Conservation (phyloP, 192 early-diverging fungal species). For the Coemansia sp. region DNA sequence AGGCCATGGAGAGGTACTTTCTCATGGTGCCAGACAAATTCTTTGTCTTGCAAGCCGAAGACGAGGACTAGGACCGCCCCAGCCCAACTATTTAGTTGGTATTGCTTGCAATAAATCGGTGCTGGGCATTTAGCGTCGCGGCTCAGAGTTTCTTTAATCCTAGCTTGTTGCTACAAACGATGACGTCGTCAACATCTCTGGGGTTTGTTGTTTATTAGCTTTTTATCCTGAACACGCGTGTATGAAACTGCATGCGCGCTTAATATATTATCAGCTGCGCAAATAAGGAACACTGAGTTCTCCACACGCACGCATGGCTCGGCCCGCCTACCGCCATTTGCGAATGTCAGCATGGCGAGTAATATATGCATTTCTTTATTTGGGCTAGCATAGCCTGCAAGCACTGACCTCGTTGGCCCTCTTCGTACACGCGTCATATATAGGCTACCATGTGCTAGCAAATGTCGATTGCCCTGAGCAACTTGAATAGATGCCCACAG, state of each 20-base stretch:
- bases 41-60: constrained; percentile 20
- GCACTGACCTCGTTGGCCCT: no score
- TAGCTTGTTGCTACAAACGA: background rate
- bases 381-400: no score
- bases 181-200: background rate
- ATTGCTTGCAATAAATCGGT: no score
- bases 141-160: no score
- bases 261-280: background rate
- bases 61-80: constrained; percentile 9
- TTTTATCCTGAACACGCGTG: background rate
- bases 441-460: no score
- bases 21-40: constrained; percentile 81
- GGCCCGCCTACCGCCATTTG: no score
- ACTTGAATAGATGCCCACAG: no score
- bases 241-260: background rate
- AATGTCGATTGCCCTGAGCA: no score
- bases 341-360: no score
- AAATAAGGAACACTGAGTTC: background rate
- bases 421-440: no score
- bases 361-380: no score
- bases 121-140: no score
- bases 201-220: background rate
- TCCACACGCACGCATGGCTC: background rate
- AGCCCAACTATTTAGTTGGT: background rate
- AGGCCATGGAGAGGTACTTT: constrained; percentile 95